These are phyloP conservation scores for Hypoxylon sp. DNA, from an alignment of 2,329 filamentous ascomycete genomes.

Conservation along the genomic window DNA sequence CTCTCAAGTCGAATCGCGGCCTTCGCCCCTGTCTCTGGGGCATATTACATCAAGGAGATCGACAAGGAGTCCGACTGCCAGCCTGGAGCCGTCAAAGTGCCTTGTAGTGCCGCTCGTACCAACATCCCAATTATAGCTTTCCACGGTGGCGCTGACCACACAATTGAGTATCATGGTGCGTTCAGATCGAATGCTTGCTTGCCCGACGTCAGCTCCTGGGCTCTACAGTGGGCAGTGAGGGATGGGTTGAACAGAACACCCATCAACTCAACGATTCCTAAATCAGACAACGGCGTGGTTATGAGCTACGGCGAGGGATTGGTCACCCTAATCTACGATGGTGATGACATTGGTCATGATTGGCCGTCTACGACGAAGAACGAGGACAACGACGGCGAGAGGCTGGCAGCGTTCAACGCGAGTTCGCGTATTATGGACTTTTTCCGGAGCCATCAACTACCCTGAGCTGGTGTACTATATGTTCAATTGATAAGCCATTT, in stretches of 20 bases:
- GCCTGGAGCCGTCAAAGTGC: slow-evolving; percentile 55
- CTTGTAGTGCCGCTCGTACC: slow-evolving; percentile 56
- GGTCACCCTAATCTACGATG: slow-evolving; percentile 50
- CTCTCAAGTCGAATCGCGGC: slow-evolving; percentile 49
- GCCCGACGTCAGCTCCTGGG: slow-evolving; percentile 61
- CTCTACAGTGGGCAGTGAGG: slow-evolving; percentile 57
- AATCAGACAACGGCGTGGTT: slow-evolving; percentile 35
- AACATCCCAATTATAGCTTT: slow-evolving; percentile 64
- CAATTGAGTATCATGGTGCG: slow-evolving; percentile 62
- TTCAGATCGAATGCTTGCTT: slow-evolving; percentile 60
- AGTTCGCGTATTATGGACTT: slow-evolving; percentile 50
- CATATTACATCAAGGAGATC: slow-evolving; percentile 50
- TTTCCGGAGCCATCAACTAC: slow-evolving; percentile 41
- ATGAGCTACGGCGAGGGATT: slow-evolving; percentile 42
- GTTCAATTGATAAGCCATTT: not conserved
- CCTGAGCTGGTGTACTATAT: slow-evolving; percentile 3
- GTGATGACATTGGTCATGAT: slow-evolving; percentile 50
- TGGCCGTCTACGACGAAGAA: slow-evolving; percentile 50
- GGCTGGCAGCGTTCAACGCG: slow-evolving; percentile 49
- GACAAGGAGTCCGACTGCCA: slow-evolving; percentile 49
- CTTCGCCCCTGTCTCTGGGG: slow-evolving; percentile 51
- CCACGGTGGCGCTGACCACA: slow-evolving; percentile 65
- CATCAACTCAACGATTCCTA: slow-evolving; percentile 22
- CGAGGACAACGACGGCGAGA: slow-evolving; percentile 43
- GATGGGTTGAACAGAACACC: slow-evolving; percentile 45